Conservation (phyloP, 2,329 filamentous ascomycete species). For the Amesomyces nigricolor region DNA sequence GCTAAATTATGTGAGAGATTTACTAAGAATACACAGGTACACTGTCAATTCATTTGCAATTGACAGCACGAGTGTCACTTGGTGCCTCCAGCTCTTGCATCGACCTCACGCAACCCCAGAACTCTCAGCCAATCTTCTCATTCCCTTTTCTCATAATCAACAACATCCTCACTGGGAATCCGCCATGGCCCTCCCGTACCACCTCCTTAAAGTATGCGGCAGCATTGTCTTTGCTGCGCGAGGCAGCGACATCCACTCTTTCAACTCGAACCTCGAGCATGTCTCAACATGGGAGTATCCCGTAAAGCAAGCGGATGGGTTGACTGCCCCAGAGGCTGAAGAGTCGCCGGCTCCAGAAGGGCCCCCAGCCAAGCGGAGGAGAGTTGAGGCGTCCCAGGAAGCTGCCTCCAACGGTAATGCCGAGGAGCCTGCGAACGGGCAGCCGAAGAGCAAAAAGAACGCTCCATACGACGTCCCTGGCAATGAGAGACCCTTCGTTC, state of each 20-base stretch:
- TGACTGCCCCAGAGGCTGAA: slow-evolving; percentile 24
- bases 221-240: slow-evolving; percentile 66
- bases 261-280: slow-evolving; percentile 54
- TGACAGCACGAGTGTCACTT: too few relatives aligned
- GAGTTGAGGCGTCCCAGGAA: slow-evolving; percentile 21
- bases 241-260: slow-evolving; percentile 65
- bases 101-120: too few relatives aligned
- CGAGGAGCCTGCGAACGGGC: slow-evolving; percentile 30
- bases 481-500: slow-evolving; percentile 59
- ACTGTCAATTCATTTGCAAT: too few relatives aligned
- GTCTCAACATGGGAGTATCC: slow-evolving; percentile 58
- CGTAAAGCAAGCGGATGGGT: slow-evolving; percentile 29
- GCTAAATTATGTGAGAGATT: not conserved
- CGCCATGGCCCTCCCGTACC: slow-evolving; percentile 54
- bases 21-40: not conserved
- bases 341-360: slow-evolving; percentile 26
- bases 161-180: not conserved
- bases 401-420: slow-evolving; percentile 10
- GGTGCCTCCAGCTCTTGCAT: not conserved
- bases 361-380: slow-evolving; percentile 29
- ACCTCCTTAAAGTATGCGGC: slow-evolving; percentile 51
- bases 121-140: not conserved
- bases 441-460: slow-evolving; percentile 35
- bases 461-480: slow-evolving; percentile 30
- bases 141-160: too few relatives aligned